Evolutionary conservation across 176 grass and related monocot genomes (phyloP).

Genomic region (Pontederia paniculata): DNA sequence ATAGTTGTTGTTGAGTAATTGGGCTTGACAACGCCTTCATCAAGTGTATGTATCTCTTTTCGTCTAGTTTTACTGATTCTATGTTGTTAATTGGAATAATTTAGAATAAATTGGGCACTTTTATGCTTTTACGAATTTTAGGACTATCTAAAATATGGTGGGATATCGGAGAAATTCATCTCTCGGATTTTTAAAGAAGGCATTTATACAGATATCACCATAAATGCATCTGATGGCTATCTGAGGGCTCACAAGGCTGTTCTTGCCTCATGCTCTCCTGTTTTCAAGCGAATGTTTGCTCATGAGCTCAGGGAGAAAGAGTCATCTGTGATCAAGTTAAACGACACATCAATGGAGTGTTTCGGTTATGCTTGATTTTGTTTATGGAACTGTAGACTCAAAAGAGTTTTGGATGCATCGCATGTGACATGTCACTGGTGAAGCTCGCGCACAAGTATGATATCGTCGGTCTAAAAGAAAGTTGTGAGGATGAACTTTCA

Average conservation of each 20-base stretch:
- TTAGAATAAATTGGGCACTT: too few species aligned
- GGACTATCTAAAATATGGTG: too few species aligned
- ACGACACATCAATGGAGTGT: conserved; percentile 51
- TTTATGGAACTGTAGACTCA: conserved; percentile 55
- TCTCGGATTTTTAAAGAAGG: conserved; percentile 62
- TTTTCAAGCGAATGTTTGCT: conserved; percentile 78
- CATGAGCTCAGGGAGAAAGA: conserved; percentile 73
- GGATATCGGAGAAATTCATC: too few species aligned
- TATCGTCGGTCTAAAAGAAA: conserved; percentile 44
- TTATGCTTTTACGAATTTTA: too few species aligned
- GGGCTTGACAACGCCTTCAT: too few species aligned
- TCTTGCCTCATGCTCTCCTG: conserved; percentile 46
- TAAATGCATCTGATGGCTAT: conserved; percentile 48
- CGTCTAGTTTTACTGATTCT: too few species aligned
- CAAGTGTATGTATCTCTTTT: too few species aligned
- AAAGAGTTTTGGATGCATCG: conserved; percentile 77
- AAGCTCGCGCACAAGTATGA: conserved; percentile 60
- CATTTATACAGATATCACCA: conserved; percentile 64
- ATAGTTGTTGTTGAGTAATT: too few species aligned
- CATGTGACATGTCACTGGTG: conserved; percentile 42
- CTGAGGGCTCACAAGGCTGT: conserved; percentile 68
- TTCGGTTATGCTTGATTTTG: conserved; percentile 42
- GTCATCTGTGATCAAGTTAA: conserved; percentile 44
- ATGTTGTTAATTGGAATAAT: too few species aligned
- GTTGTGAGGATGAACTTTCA: conserved; percentile 80